Conservation (phyloP, 192 early-diverging fungal species). For the Ambispora gerdemannii region DNA sequence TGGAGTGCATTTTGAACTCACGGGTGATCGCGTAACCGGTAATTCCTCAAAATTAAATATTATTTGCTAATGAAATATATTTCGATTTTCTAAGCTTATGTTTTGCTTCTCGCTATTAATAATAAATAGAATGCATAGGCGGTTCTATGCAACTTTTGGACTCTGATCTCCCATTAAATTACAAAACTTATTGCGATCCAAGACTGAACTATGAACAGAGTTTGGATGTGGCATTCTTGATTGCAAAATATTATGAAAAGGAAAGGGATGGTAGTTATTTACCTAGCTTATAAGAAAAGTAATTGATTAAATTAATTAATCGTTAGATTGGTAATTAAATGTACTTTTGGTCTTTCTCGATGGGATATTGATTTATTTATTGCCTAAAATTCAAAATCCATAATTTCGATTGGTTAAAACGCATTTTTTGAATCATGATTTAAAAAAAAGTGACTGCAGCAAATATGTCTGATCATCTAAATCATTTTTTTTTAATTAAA, state of each 20-base stretch:
- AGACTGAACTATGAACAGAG: constrained; percentile 97
- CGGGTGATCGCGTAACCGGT: constrained; percentile 93
- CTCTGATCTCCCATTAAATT: constrained; percentile 79
- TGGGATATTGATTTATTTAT: no score
- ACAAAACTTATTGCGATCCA: constrained; percentile 96
- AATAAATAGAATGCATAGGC: constrained; percentile 89
- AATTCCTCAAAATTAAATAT: no score
- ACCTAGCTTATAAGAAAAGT: constrained; percentile 20
- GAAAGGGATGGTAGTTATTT: constrained; percentile 14
- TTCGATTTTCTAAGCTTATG: neutral
- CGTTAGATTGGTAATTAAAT: no score
- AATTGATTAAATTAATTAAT: no score
- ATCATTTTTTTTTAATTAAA: no score
- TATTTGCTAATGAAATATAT: neutral
- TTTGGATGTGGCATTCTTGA: constrained; percentile 93
- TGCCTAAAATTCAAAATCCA: no score
- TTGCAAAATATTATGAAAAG: constrained; percentile 83
- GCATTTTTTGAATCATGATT: no score
- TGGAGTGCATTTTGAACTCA: constrained; percentile 97
- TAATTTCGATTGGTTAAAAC: no score
- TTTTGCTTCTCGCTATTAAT: no score
- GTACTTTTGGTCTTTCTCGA: no score
- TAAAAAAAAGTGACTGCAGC: no score
- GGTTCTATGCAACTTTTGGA: constrained; percentile 95
- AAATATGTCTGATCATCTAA: no score